Evolutionary conservation across 805 yeast species (phyloP), one percentile per base, ranked within the genome.

Genomic region (Wickerhamiella alocasiicola): DNA sequence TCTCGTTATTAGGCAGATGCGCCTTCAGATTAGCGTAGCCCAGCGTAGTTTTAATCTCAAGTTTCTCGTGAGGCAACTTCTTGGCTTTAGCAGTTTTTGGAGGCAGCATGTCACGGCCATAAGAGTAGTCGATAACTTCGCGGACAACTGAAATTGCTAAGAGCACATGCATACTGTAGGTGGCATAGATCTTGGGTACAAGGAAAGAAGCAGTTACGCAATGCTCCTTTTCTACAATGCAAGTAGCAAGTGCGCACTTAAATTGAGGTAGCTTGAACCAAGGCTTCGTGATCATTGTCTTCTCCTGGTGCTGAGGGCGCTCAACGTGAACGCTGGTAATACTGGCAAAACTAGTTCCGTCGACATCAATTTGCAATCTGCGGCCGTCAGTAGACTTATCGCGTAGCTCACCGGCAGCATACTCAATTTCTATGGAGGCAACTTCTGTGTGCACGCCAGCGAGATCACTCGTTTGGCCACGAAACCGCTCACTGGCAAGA

Each of bases 1-100:
- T 70, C 19, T 67, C 72, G 11, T 61, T 56, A 37, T 63, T 63
- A 0, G 78, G 77, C 19, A 73, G 50, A 20, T 67, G 56, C 1
- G 62, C 49, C 37, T 68, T 67, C 27, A 67, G 33, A 2, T 54
- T 48, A 16, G 52, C 44, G 25, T 48, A 49, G 31, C 51, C 57
- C 11, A 62, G 46, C 27, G 46, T 45, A 5, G 46, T 47, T 5
- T 68, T 62, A 16, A 65, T 13, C 4, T 46, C 42, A 17, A 50
- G 20, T 17, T 31, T 39, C 13, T 37, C 42, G 9, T 15, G 18
- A 9, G 4, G 15, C 9, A 31, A 11, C 31, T 28, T 16, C 5
- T 6, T 9, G 15, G 16, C 25, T n/a, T 16, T 16, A 15, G 18
- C 20, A 27, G 18, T 17, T 9, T 18, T 12, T 2, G 34, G 29